Evolutionary conservation across 345 rosid genomes (phyloP).

Genomic region (thale cress (Arabidopsis thaliana)): TAIR10.1 NC_003070.9:3577001-3577500

Average conservation of each 20-base stretch:
- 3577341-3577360: slow-evolving; percentile 75
- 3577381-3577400: slow-evolving; percentile 68
- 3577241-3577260: not conserved
- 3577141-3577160: not conserved
- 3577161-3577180: slow-evolving; percentile 11
- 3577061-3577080: not conserved
- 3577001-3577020: slow-evolving; percentile 37
- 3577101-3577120: slow-evolving; percentile 1
- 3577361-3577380: slow-evolving; percentile 77
- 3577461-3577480: slow-evolving; percentile 80
- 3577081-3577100: slow-evolving; percentile 10
- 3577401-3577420: slow-evolving; percentile 72
- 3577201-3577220: no score
- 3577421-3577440: slow-evolving; percentile 96
- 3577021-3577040: slow-evolving; percentile 39
- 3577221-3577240: not conserved
- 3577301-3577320: not conserved
- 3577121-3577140: slow-evolving; percentile 27
- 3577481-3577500: slow-evolving; percentile 53
- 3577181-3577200: slow-evolving; percentile 35
- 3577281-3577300: not conserved
- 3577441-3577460: slow-evolving; percentile 86
- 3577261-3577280: not conserved
- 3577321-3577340: slow-evolving; percentile 93
- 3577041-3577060: not conserved